Base-by-base conservation (phyloP, 345 rosid genomes). In the Pistacia integerrima region DNA sequence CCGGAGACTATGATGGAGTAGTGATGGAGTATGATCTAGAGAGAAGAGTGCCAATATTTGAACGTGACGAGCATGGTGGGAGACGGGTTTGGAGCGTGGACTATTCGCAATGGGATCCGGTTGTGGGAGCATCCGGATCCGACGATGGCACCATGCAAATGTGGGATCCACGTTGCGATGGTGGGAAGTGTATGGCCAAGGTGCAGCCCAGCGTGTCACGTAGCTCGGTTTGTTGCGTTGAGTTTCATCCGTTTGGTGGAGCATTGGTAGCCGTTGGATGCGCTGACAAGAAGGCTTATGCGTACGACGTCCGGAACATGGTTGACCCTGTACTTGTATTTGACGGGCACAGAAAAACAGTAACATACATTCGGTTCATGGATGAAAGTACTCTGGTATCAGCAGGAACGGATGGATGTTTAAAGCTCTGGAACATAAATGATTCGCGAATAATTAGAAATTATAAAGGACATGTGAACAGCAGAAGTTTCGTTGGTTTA, bases 1-100 rank as follows among this genome's bases (percentile, higher is more conserved):
- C 97, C 2, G 98, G 95, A 0, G 98, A 94, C 76, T 94, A 94
- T 74, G 98, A 94, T 65, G 98, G 98, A 35, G 95, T 93, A 0
- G 97, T 94, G 13, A 93, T 78, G 59, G 98, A 94, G 77, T 93
- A 94, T 51, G 93, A 93, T 76, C 83, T 91, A 12, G 98, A 93
- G 85, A 83, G 66, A 17, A 73, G 73, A 64, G 52, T 82, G 1
- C 92, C 98, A 7, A 69, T 87, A 14, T 94, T 89, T 72, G 98
- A 94, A 73, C 89, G 98, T 7, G 98, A 94, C 72, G 98, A 94
- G 81, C 98, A 94, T 69, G 97, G 97, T 10, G 98, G 98, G 5
- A 83, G 97, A 28, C 84, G 93, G 82, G 88, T 94, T 28, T 91
- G 97, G 98, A 93, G 95, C 87, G 85, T 94, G 60, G 97, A 93